These are phyloP conservation scores for Takashimella koratensis DNA, from an alignment of 1,284 basidiomycete species.

Conservation along the genomic window DNA sequence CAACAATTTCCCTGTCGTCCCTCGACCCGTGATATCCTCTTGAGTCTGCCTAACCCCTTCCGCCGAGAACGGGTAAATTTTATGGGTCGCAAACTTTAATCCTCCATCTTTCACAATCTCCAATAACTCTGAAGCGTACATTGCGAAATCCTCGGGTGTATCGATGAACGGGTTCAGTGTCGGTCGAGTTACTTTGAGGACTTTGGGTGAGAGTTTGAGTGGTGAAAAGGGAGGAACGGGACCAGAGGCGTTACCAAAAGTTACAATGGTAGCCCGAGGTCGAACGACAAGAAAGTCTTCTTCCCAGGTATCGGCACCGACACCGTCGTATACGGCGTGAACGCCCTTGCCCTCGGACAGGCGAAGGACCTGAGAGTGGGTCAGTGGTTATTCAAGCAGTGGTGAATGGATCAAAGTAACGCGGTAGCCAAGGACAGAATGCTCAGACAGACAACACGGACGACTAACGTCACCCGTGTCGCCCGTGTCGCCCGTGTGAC, in stretches of 20 bases:
- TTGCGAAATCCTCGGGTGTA: constrained; percentile 65
- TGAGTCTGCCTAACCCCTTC: constrained; percentile 78
- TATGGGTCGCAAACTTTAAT: constrained; percentile 67
- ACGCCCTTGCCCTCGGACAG: constrained; percentile 80
- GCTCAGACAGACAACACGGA: no score
- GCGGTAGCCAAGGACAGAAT: no score
- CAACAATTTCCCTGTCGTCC: constrained; percentile 76
- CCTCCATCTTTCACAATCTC: constrained; percentile 59
- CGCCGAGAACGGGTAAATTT: constrained; percentile 76
- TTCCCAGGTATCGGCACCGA: constrained; percentile 90
- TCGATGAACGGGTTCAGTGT: constrained; percentile 59
- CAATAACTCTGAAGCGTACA: constrained; percentile 67
- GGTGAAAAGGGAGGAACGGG: constrained; percentile 58
- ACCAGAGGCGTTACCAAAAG: constrained; percentile 80
- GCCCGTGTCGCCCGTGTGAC: no score
- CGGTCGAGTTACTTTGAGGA: constrained; percentile 72
- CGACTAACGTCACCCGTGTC: no score
- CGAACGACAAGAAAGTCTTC: constrained; percentile 74
- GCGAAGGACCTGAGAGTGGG: constrained; percentile 68
- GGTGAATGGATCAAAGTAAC: no score
- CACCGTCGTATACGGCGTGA: constrained; percentile 82
- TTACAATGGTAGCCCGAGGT: constrained; percentile 72
- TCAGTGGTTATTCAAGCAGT: no score
- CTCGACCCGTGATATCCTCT: constrained; percentile 69
- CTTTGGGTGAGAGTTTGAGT: constrained; percentile 74